Percentiles rank a stretch among this genome's conserved stretches.
phyloP scores from a whole-genome alignment of 2,329 filamentous ascomycete genomes.

The Raffaelea arxii region DNA sequence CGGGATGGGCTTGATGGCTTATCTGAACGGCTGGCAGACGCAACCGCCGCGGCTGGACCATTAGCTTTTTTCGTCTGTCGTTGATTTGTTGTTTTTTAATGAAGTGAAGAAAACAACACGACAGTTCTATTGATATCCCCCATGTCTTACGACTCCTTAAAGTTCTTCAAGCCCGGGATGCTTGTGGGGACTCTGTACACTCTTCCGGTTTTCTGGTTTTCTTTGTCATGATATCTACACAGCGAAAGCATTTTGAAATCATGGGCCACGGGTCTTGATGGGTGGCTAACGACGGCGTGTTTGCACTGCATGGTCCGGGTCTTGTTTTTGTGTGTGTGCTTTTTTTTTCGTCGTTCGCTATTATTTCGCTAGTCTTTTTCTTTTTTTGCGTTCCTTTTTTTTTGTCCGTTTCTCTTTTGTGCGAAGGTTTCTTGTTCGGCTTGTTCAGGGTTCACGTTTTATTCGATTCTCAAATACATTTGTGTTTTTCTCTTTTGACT shows the following conservation, averaged over 20 bases:
- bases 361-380: not conserved
- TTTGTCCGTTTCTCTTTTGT: not conserved
- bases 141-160: too few species aligned
- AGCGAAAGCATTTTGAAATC: not conserved
- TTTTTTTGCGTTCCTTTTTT: not conserved
- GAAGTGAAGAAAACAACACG: too few species aligned
- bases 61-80: too few species aligned
- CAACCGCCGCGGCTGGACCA: conserved; percentile 25
- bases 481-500: not conserved
- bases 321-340: not conserved
- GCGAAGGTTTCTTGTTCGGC: not conserved
- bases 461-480: not conserved
- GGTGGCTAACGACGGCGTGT: not conserved
- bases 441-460: not conserved
- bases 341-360: not conserved
- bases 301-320: too few species aligned
- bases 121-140: too few species aligned
- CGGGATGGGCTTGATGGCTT: conserved; percentile 77
- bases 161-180: too few species aligned
- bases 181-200: too few species aligned
- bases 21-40: conserved; percentile 71
- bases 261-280: too few species aligned
- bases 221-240: not conserved
- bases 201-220: too few species aligned
- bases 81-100: too few species aligned